Percentiles rank a stretch among this genome's conserved stretches.
Evolutionary conservation across 441 rosid genomes (phyloP).

Genomic region (Populus hybrid): DNA sequence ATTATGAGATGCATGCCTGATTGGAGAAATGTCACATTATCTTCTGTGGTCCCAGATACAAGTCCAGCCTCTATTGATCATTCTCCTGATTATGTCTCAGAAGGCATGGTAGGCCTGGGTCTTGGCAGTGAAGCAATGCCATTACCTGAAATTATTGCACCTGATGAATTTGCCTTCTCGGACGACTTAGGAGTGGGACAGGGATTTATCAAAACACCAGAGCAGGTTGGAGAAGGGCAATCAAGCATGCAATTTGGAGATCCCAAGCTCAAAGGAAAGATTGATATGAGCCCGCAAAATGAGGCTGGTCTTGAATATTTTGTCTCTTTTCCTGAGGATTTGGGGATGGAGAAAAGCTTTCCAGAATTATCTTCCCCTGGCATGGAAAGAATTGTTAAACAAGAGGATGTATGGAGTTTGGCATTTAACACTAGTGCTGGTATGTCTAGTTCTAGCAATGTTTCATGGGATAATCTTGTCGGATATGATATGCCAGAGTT

Average conservation of each 20-base stretch:
- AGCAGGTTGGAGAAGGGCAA: conserved; percentile 32
- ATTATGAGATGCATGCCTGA: conserved; percentile 48
- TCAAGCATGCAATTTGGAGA: conserved; percentile 34
- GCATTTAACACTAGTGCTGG: conserved; percentile 47
- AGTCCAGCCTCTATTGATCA: conserved; percentile 27
- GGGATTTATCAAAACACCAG: conserved; percentile 16
- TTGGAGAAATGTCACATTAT: conserved; percentile 16
- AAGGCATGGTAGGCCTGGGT: conserved; percentile 26
- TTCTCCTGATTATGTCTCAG: conserved; percentile 31
- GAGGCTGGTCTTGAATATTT: conserved; percentile 41
- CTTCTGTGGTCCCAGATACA: conserved; percentile 24
- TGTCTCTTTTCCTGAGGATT: conserved; percentile 39
- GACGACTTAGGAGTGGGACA: conserved; percentile 20
- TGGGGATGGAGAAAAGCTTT: conserved; percentile 28
- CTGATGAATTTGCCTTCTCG: conserved; percentile 16
- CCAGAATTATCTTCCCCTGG: conserved; percentile 39
- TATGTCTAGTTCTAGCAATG: conserved; percentile 43
- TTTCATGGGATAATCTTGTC: conserved; percentile 47
- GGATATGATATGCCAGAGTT: conserved; percentile 45
- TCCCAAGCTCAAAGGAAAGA: conserved; percentile 42
- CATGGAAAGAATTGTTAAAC: conserved; percentile 36
- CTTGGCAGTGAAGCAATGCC: conserved; percentile 27
- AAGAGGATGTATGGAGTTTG: conserved; percentile 64
- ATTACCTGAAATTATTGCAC: conserved; percentile 24
- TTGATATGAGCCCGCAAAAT: conserved; percentile 33